These are phyloP conservation scores for Mallotus japonicus DNA, from an alignment of 441 rosid species.

Conservation along the genomic window DNA sequence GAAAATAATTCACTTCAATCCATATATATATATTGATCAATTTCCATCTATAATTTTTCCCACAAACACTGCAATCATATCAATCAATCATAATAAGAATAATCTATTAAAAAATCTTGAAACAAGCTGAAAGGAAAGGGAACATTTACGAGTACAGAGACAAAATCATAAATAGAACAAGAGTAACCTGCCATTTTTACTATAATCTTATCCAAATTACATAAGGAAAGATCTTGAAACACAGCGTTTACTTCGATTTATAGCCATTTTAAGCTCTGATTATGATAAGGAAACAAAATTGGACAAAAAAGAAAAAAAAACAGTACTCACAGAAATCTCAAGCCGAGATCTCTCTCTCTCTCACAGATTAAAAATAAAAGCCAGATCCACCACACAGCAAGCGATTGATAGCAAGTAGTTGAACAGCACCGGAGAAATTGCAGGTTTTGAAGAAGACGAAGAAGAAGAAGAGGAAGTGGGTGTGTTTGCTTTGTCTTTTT, in stretches of 20 bases:
- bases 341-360: constrained; percentile 12
- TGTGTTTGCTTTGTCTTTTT: constrained; percentile 1
- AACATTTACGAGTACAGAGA: not conserved
- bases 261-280: constrained; percentile 9
- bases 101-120: not conserved
- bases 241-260: constrained; percentile 10
- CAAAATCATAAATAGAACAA: not conserved
- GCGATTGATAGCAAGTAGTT: constrained; percentile 11
- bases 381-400: constrained; percentile 8
- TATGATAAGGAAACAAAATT: not conserved
- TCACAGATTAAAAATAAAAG: not conserved
- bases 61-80: not conserved
- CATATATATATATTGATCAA: not conserved
- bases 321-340: constrained; percentile 24
- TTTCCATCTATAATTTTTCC: not conserved
- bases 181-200: not conserved
- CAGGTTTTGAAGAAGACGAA: not conserved
- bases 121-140: not conserved
- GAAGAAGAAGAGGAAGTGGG: constrained; percentile 12
- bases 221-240: constrained; percentile 23
- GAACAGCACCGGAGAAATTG: too few relatives aligned
- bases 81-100: not conserved
- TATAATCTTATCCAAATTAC: not conserved
- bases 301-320: not conserved
- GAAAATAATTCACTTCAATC: not conserved